A percentile compares a stretch with the other conserved stretches of the same genome.
Conservation (phyloP, 345 rosid genomes). For the Iberis pinnata region DNA sequence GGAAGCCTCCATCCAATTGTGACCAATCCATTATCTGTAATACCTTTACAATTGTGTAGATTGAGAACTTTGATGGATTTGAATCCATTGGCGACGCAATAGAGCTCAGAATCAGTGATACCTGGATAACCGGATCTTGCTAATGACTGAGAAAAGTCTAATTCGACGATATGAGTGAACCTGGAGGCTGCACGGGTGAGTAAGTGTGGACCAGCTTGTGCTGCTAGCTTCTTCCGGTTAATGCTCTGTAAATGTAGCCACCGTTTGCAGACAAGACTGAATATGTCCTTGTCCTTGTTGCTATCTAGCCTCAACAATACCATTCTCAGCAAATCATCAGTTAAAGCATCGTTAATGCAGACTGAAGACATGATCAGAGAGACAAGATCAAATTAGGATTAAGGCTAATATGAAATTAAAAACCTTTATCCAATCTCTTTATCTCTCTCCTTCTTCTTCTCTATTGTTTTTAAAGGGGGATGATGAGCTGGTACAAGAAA, state of each 20-base stretch:
- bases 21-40: slow-evolving; percentile 67
- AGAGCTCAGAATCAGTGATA: slow-evolving; percentile 77
- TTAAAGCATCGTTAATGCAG: slow-evolving; percentile 62
- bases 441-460: slow-evolving; percentile 2
- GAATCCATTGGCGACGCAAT: slow-evolving; percentile 60
- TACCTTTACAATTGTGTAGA: slow-evolving; percentile 64
- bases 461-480: neutral
- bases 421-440: slow-evolving; percentile 9
- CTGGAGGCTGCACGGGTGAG: slow-evolving; percentile 73
- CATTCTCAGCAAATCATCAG: slow-evolving; percentile 77
- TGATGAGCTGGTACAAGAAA: slow-evolving; percentile 32
- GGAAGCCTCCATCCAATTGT: slow-evolving; percentile 61
- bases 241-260: slow-evolving; percentile 86
- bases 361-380: slow-evolving; percentile 36
- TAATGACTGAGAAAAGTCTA: slow-evolving; percentile 88
- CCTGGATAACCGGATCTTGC: slow-evolving; percentile 91
- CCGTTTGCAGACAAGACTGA: slow-evolving; percentile 84
- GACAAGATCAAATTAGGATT: neutral
- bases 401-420: slow-evolving; percentile 6
- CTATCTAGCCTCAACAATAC: slow-evolving; percentile 53
- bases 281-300: slow-evolving; percentile 74
- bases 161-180: slow-evolving; percentile 56
- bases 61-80: slow-evolving; percentile 50
- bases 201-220: slow-evolving; percentile 91
- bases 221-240: slow-evolving; percentile 77